Evolutionary conservation across 1,284 basidiomycete genomes (phyloP).

Genomic region (Ustilago xerochloae): DNA sequence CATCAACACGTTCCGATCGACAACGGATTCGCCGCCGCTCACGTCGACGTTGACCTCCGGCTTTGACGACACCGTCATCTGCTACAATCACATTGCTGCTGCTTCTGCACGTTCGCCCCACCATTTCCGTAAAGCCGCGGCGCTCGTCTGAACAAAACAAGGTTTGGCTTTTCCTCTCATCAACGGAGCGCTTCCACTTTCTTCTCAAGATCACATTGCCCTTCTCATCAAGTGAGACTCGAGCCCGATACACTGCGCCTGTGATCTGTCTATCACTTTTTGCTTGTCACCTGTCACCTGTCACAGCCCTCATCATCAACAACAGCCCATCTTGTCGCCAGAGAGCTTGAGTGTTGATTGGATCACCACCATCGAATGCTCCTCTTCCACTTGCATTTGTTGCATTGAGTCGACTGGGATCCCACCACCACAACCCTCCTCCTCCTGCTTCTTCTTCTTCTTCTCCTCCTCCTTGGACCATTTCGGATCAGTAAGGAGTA

Average conservation of each 20-base stretch:
- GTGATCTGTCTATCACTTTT: no score
- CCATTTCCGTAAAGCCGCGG: slow-evolving; percentile 16
- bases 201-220: slow-evolving; percentile 29
- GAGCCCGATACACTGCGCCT: slow-evolving; percentile 1
- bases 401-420: background rate
- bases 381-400: background rate
- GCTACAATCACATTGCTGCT: slow-evolving; percentile 31
- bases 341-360: background rate
- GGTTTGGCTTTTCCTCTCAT: slow-evolving; percentile 18
- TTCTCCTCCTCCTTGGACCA: background rate
- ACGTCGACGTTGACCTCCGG: background rate
- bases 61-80: background rate
- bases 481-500: background rate
- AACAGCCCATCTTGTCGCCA: background rate
- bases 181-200: slow-evolving; percentile 15
- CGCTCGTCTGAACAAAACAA: slow-evolving; percentile 11
- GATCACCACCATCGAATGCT: background rate
- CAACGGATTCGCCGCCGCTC: background rate
- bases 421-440: background rate
- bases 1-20: background rate
- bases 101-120: slow-evolving; percentile 14
- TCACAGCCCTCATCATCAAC: slow-evolving; percentile 16
- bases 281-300: no score
- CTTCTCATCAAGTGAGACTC: slow-evolving; percentile 1
- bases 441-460: background rate